Base-by-base conservation (phyloP, 495 filamentous ascomycete genomes). In the Penicillium lagena region DNA sequence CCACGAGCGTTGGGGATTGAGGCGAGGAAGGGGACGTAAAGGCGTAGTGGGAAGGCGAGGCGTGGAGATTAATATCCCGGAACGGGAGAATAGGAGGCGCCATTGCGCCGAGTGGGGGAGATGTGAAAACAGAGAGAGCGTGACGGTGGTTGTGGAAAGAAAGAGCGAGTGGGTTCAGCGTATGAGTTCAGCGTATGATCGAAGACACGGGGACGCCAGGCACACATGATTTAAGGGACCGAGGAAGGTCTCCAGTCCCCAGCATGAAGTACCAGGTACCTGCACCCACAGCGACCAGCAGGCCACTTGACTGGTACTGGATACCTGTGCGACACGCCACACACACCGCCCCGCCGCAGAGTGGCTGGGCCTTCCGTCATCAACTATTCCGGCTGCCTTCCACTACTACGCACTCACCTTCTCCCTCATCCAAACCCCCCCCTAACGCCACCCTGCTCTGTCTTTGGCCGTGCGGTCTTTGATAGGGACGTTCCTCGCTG, bases 1-100 rank as follows among this genome's bases (percentile, higher is more conserved):
- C 76, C 22, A 94, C 83, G 12, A 98, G 78, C 9, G 89, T 86
- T 9, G 88, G 88, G 28, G 89, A 81, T 62, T 86, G 80, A 47
- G 90, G 91, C 10, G 89, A 89, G 4, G 94, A 97, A 9, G 93
- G 94, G 2, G 93, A 98, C 14, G 87, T 87, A 68, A 98, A 98
- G 53, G 89, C 89, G 76, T 98, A 98, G 58, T 91, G 83, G 45
- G 90, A 89, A 43, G 86, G 68, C 2, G 93, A 91, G 35, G 87
- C 82, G 59, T 95, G 88, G 67, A 97, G 78, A 63, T 96, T 97
- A 73, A 97, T 90, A 75, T 97, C 93, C 55, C 91, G 79, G 64
- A 90, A 98, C 7, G 93, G 93, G 49, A 90, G 77, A 35, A 81
- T 67, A 43, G 68, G 52, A 47, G 52, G 51, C 34, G 75, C 67